phyloP scores from a whole-genome alignment of 2,329 filamentous ascomycete genomes.

The Xylariaceae sp. region DNA sequence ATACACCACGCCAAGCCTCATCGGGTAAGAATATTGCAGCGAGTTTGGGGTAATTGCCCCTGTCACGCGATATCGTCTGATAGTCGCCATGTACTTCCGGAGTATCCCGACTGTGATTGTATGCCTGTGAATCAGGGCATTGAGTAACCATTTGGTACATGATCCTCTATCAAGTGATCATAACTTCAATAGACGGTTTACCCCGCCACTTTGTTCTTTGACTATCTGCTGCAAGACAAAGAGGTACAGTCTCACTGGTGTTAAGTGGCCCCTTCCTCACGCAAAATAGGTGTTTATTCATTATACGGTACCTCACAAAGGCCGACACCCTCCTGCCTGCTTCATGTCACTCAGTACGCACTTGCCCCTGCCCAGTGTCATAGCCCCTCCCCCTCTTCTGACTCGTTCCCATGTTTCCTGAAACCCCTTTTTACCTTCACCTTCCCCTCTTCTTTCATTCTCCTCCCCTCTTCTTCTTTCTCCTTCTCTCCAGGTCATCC shows the following conservation, averaged over 20 bases:
- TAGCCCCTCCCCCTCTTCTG: constrained; percentile 17
- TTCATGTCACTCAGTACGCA: too few relatives aligned
- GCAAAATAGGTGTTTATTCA: too few relatives aligned
- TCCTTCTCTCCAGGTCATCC: constrained; percentile 15
- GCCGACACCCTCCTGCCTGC: neutral
- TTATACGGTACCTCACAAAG: constrained; percentile 5
- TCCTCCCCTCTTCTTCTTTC: constrained; percentile 20
- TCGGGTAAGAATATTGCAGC: constrained; percentile 19
- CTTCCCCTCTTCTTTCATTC: constrained; percentile 15
- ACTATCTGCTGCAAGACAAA: too few relatives aligned
- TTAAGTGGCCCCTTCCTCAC: too few relatives aligned
- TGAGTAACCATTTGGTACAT: too few relatives aligned
- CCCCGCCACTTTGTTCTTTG: too few relatives aligned
- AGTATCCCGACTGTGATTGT: constrained; percentile 18
- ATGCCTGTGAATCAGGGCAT: too few relatives aligned
- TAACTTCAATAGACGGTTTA: too few relatives aligned
- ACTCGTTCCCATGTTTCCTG: constrained; percentile 3
- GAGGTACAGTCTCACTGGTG: too few relatives aligned
- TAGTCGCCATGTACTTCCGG: constrained; percentile 12
- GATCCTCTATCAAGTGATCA: too few relatives aligned
- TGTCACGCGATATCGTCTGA: constrained; percentile 26
- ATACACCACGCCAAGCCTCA: constrained; percentile 10
- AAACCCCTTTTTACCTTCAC: constrained; percentile 18
- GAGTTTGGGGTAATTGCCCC: too few relatives aligned
- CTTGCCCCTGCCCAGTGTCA: constrained; percentile 2